Base-by-base conservation (phyloP, 2,329 filamentous ascomycete species). In the Verticillium longisporum region DNA sequence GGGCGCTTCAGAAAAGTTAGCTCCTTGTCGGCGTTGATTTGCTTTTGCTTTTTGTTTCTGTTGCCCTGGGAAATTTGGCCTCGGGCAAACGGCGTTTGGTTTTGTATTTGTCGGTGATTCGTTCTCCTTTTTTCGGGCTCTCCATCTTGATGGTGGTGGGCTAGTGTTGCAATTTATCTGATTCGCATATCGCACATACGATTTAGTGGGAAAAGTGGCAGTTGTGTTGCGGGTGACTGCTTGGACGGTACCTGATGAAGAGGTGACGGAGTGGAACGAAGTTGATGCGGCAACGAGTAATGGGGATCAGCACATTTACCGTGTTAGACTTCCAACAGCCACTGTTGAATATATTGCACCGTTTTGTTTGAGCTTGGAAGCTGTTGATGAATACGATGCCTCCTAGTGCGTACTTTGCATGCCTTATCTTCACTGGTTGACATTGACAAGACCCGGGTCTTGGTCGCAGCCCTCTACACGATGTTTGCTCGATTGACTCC, bases 1-100 rank as follows among this genome's bases (percentile, higher is more conserved):
- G 45, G 45, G 45, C 9, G 45, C 45, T 50, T 58, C 62, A 63
- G 56, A 64, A 61, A 64, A 62, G 61, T 64, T 64, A 57, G 59
- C 60, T 36, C 34, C 56, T 62, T 53, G 45, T 50, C n/a, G 62
- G 59, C 59, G 62, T 38, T 56, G 54, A 21, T 26, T 38, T 62
- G 58, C 18, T 21, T 26, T 50, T 41, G 34, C 9, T 36, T 36
- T 50, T 21, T 56, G 61, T 60, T 50, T 21, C 9, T 36, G 21
- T 38, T 50, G 45, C 45, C 15, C 9, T 9, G 45, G 45, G 45
- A 11, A 50, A 10, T 26, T 50, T 21, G n/a, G 45, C 18, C 45
- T 18, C n/a, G n/a, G 18, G 45, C n/a, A 4, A 50, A 11, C 45
- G 45, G 45, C 45, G 45, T 50, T 50, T 21, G 45, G 45, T 26